A percentile compares a stretch with the other conserved stretches of the same genome.
Conservation (phyloP, 805 yeast species). For the Wickerhamiella parazyma region DNA sequence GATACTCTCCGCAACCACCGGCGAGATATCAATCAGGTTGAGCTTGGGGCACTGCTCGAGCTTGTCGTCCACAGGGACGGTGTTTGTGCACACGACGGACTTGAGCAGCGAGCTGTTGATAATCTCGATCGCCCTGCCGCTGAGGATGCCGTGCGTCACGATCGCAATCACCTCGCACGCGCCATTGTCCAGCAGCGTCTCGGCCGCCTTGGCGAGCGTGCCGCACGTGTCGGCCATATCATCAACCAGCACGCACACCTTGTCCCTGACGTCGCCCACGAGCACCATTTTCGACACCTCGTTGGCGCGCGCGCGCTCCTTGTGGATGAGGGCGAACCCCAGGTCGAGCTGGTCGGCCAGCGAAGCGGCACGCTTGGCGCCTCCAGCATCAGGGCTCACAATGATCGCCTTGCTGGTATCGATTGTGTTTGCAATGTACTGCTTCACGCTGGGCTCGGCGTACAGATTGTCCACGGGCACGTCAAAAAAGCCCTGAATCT, state of each 20-base stretch:
- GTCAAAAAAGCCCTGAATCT: constrained; percentile 91
- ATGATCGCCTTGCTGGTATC: constrained; percentile 50
- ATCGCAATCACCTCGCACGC: constrained; percentile 83
- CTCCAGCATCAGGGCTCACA: constrained; percentile 98
- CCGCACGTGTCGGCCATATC: constrained; percentile 99
- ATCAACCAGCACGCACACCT: constrained; percentile 76
- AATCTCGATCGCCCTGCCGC: constrained; percentile 68
- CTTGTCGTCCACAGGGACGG: constrained; percentile 69
- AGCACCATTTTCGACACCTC: constrained; percentile 91
- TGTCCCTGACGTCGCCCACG: constrained; percentile 83
- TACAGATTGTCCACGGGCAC: constrained; percentile 93
- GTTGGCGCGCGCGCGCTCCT: constrained; percentile 89
- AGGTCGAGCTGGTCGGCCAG: constrained; percentile 85
- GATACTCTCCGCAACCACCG: constrained; percentile 84
- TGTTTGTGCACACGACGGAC: constrained; percentile 78
- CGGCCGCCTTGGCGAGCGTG: constrained; percentile 88
- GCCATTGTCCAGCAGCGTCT: constrained; percentile 62
- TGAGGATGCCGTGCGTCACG: constrained; percentile 89
- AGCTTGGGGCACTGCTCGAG: constrained; percentile 49
- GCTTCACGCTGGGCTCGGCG: constrained; percentile 82
- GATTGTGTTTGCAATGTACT: constrained; percentile 59
- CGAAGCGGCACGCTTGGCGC: constrained; percentile 93
- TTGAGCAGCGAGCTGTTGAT: constrained; percentile 54
- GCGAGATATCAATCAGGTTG: constrained; percentile 71
- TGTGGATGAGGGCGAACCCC: constrained; percentile 90